phyloP scores from a whole-genome alignment of 768 basidiomycete species.

The Amylocystis lapponica region DNA sequence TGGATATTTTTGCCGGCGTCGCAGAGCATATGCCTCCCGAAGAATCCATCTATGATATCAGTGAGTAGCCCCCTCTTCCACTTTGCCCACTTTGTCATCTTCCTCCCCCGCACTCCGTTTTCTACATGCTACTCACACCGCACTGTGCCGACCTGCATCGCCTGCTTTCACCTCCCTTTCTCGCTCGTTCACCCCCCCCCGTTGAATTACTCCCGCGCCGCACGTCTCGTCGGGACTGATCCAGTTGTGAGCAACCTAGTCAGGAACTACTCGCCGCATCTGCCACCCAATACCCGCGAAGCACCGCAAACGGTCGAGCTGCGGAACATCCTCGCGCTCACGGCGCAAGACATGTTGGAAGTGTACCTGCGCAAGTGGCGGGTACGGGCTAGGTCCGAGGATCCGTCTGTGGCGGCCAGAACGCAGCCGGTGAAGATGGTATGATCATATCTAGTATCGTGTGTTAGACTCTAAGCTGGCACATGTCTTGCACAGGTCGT shows the following conservation, averaged over 20 bases:
- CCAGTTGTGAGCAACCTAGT: constrained; percentile 86
- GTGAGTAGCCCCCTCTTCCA: constrained; percentile 48
- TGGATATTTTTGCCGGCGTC: constrained; percentile 74
- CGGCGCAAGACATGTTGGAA: constrained; percentile 74
- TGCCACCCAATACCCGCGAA: constrained; percentile 59
- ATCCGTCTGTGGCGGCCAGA: constrained; percentile 16
- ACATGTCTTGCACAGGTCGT: constrained; percentile 49
- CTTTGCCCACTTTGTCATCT: constrained; percentile 1
- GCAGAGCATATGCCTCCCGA: constrained; percentile 65
- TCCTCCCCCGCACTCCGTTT: constrained; percentile 5
- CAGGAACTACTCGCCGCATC: constrained; percentile 86
- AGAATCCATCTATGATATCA: constrained; percentile 72
- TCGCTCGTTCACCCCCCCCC: constrained; percentile 14
- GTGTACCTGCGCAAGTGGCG: constrained; percentile 60
- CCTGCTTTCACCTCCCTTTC: constrained; percentile 13
- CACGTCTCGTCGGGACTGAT: constrained; percentile 61
- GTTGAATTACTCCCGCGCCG: constrained; percentile 19
- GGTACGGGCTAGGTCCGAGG: constrained; percentile 36
- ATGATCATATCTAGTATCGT: neutral
- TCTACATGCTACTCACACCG: constrained; percentile 1
- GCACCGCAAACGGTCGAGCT: constrained; percentile 71
- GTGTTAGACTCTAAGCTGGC: no score
- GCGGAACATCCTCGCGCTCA: constrained; percentile 50
- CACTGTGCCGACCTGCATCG: constrained; percentile 1
- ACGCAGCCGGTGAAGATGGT: constrained; percentile 16